Base-by-base conservation (phyloP, 2,329 filamentous ascomycete genomes). In the Apiospora sp. region DNA sequence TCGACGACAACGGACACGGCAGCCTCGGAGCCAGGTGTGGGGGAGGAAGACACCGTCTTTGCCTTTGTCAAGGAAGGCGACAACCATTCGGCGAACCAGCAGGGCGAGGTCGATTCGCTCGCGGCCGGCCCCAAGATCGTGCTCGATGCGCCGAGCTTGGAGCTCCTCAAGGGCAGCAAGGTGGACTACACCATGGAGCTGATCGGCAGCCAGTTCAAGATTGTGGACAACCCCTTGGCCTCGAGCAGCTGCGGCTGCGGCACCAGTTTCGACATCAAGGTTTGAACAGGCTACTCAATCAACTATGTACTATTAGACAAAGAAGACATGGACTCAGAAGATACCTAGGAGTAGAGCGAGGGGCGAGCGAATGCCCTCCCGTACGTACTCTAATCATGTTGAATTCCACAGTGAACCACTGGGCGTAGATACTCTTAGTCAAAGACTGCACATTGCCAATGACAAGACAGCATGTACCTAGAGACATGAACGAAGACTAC, bases 211-310 rank as follows among this genome's bases (percentile, higher is more conserved):
- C 95, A 98, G 84, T 99, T 99, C 83, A 98, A 97, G 87, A 95
- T 99, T 79, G 92, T 94, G 74, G 95, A 97, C 78, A 99, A 98
- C 80, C 96, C 96, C 0, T 87, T 91, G 54, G 96, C 96, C 5
- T 94, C 93, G 72, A 98, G 95, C 83, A 98, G 94, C 82, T 99
- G 96, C 85, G 96, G 96, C 0, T 99, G 96, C 83, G 96, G 96
- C 10, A 98, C 96, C 22, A 98, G 96, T 81, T 99, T 99, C 83
- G 96, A 98, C 84, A 94, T 98, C 76, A 94, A 95, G 81, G 83
- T 89, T 81, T 92, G 70, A 84, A 72, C 22, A 41, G 46, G 67
- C 30, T n/a, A 13, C 19, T 64, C 8, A 41, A 41, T 2, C 37
- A 41, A 22, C 10, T 61, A 34, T 30, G 7, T 34, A 58, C 27